Percentiles rank a stretch among this genome's conserved stretches.
Conservation (phyloP, 768 basidiomycete genomes). For the Neoboletus subvelutipes region DNA sequence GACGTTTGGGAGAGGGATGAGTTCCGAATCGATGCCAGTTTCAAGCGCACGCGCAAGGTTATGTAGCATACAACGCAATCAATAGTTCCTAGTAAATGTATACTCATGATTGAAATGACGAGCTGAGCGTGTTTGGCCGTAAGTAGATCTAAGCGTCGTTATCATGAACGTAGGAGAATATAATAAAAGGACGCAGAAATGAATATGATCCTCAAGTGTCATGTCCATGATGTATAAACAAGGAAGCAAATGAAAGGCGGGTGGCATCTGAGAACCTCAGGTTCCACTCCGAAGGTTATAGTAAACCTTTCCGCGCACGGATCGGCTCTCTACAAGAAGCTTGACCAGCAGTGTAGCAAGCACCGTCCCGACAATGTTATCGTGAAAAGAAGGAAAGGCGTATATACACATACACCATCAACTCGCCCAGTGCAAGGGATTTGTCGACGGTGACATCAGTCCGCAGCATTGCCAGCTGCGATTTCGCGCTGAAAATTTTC, state of each 20-base stretch:
- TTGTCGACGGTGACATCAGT: background rate
- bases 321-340: background rate
- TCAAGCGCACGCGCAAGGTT: background rate
- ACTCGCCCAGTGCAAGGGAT: background rate
- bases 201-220: background rate
- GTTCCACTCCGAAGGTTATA: no score
- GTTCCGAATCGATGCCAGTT: background rate
- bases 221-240: background rate
- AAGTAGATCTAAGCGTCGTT: no score
- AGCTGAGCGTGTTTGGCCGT: background rate
- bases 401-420: background rate
- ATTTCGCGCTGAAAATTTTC: slow-evolving; percentile 21
- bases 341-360: background rate
- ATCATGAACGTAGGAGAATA: background rate
- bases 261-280: background rate
- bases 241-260: background rate
- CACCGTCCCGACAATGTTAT: background rate
- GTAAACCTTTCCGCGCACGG: no score
- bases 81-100: background rate
- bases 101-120: background rate
- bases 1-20: background rate
- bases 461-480: slow-evolving; percentile 9
- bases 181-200: background rate
- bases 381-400: background rate
- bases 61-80: background rate